Percentiles rank a stretch among this genome's conserved stretches.
phyloP scores from a whole-genome alignment of 169 alveolate genomes.

The Plasmodium sp. region DNA sequence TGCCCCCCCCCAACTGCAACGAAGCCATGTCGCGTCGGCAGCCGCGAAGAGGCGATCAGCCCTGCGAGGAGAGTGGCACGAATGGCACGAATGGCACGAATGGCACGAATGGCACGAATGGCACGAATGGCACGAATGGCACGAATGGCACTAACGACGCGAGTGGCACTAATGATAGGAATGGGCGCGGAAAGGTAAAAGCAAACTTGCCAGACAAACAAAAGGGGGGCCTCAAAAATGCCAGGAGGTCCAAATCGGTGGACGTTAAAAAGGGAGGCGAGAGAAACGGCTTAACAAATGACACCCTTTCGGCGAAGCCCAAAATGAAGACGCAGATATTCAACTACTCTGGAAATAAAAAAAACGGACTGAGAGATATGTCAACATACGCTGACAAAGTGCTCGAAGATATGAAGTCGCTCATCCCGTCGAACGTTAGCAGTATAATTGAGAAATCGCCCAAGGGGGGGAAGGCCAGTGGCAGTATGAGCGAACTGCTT shows the following conservation, averaged over 20 bases:
- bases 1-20: background rate
- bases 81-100: background rate
- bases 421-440: constrained; percentile 42
- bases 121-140: too few relatives aligned
- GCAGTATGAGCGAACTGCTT: background rate
- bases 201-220: background rate
- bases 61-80: background rate
- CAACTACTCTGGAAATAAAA: constrained; percentile 44
- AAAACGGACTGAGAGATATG: constrained; percentile 74
- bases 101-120: too few relatives aligned
- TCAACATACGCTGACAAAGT: constrained; percentile 70
- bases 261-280: constrained; percentile 13
- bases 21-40: background rate
- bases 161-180: background rate
- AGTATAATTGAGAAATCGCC: background rate
- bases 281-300: background rate
- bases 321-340: constrained; percentile 54
- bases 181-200: background rate
- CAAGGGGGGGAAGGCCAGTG: background rate
- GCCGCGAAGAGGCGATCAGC: background rate
- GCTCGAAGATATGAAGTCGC: constrained; percentile 66
- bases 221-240: background rate
- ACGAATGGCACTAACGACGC: too few relatives aligned
- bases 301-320: background rate
- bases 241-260: constrained; percentile 39